These are phyloP conservation scores for Geranium brycei DNA, from an alignment of 345 rosid species.

Conservation along the genomic window DNA sequence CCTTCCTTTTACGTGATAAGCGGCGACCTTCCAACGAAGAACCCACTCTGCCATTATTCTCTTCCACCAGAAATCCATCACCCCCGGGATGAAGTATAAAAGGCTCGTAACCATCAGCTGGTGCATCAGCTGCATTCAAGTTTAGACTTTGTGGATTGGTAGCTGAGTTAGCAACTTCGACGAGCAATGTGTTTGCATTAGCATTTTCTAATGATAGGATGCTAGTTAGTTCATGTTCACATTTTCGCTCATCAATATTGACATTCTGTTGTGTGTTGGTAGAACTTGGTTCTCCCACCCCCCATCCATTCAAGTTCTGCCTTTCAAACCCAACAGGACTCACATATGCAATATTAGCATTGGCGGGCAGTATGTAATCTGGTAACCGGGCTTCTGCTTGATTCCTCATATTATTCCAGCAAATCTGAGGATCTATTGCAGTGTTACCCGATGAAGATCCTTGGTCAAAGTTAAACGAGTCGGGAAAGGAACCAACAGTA, in stretches of 20 bases:
- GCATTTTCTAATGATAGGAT: slow-evolving; percentile 19
- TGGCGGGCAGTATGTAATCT: slow-evolving; percentile 38
- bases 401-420: slow-evolving; percentile 51
- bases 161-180: slow-evolving; percentile 29
- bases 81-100: slow-evolving; percentile 23
- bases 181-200: slow-evolving; percentile 29
- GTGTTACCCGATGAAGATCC: slow-evolving; percentile 59
- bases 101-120: slow-evolving; percentile 22
- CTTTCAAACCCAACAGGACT: slow-evolving; percentile 41
- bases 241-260: slow-evolving; percentile 25
- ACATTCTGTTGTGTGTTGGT: slow-evolving; percentile 29
- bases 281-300: slow-evolving; percentile 36
- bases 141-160: slow-evolving; percentile 35
- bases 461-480: slow-evolving; percentile 57
- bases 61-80: slow-evolving; percentile 27
- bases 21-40: slow-evolving; percentile 44
- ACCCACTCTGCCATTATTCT: slow-evolving; percentile 30
- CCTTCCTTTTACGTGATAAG: slow-evolving; percentile 66
- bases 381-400: slow-evolving; percentile 32
- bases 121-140: slow-evolving; percentile 40
- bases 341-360: slow-evolving; percentile 19
- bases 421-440: slow-evolving; percentile 44
- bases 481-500: slow-evolving; percentile 60
- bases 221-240: slow-evolving; percentile 21
- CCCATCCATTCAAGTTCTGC: slow-evolving; percentile 36